Conservation (phyloP, 345 rosid genomes). For the Murraya koenigii region DNA sequence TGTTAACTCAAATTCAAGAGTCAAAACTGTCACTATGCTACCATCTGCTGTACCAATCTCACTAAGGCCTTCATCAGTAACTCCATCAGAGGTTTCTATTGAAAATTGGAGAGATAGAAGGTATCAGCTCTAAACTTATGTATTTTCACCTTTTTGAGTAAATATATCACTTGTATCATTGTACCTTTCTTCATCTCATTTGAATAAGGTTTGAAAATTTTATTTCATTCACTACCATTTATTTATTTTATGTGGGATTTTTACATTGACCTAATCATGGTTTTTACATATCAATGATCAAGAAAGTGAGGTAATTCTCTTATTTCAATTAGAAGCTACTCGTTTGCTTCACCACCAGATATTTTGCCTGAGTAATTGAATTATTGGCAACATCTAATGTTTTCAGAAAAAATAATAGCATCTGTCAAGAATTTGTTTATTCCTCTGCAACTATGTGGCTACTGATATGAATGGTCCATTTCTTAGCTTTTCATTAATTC, state of each 20-base stretch:
- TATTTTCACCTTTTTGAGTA: not conserved
- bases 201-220: not conserved
- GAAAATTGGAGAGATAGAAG: slow-evolving; percentile 54
- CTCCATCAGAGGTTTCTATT: slow-evolving; percentile 36
- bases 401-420: not conserved
- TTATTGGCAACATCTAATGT: not conserved
- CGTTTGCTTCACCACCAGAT: not conserved
- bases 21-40: slow-evolving; percentile 41
- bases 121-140: slow-evolving; percentile 25
- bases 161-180: not conserved
- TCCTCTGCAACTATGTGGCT: not conserved
- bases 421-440: not conserved
- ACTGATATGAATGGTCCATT: not conserved
- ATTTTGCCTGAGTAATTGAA: not conserved
- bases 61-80: slow-evolving; percentile 53
- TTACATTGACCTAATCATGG: no score
- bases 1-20: slow-evolving; percentile 35
- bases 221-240: not conserved
- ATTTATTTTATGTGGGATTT: not conserved
- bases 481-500: not conserved
- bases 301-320: not conserved
- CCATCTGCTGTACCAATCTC: slow-evolving; percentile 55
- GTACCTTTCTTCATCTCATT: not conserved
- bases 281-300: no score
- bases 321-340: not conserved